phyloP scores from a whole-genome alignment of 2,329 filamentous ascomycete genomes.

The Aspergillus latus region DNA sequence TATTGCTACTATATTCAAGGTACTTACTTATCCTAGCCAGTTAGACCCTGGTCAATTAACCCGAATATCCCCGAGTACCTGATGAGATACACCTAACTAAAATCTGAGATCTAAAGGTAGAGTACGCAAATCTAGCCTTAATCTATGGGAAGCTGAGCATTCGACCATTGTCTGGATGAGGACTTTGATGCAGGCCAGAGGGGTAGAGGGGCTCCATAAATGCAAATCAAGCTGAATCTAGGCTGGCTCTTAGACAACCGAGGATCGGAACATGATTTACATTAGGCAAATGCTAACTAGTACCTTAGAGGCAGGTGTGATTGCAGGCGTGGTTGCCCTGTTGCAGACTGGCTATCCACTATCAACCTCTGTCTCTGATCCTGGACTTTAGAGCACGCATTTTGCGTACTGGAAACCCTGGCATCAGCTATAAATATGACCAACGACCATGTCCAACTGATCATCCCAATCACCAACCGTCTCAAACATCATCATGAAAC shows the following conservation, averaged over 20 bases:
- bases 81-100: not conserved
- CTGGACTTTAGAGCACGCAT: not conserved
- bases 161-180: not conserved
- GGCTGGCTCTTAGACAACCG: not conserved
- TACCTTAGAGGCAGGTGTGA: not conserved
- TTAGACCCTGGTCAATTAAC: not conserved
- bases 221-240: not conserved
- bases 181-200: conserved; percentile 1
- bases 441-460: not conserved
- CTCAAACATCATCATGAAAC: not conserved
- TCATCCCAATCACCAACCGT: not conserved
- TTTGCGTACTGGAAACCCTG: not conserved
- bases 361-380: not conserved
- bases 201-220: not conserved
- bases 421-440: conserved; percentile 2
- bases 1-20: not conserved
- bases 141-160: not conserved
- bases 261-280: not conserved
- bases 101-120: not conserved
- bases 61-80: not conserved
- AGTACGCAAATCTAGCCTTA: not conserved
- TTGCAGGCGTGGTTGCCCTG: not conserved
- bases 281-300: conserved; percentile 1
- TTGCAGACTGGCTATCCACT: conserved; percentile 1
- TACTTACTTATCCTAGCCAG: conserved; percentile 1